A percentile compares a stretch with the other conserved stretches of the same genome.
Evolutionary conservation across 768 basidiomycete genomes (phyloP).

Genomic region (Termitomyces titanicus): DNA sequence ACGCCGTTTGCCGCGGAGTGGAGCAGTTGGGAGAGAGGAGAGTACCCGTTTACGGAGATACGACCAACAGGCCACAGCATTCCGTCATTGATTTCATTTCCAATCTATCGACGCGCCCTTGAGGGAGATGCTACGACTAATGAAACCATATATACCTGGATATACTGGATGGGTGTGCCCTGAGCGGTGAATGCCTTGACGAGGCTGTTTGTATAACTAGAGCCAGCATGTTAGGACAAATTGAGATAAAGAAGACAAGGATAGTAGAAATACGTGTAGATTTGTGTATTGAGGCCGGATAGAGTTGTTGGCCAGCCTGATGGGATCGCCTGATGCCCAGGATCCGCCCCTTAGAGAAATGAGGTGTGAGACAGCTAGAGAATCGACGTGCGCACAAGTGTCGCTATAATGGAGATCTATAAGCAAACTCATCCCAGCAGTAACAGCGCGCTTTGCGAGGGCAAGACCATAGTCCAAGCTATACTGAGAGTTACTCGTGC

Average conservation of each 20-base stretch:
- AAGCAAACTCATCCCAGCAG: conserved; percentile 51
- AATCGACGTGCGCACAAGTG: conserved; percentile 38
- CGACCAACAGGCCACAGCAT: conserved; percentile 58
- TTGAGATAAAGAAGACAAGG: not conserved
- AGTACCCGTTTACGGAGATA: conserved; percentile 49
- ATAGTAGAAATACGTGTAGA: conserved; percentile 39
- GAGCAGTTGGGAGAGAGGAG: conserved; percentile 52
- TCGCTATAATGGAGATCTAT: conserved; percentile 65
- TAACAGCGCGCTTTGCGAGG: conserved; percentile 51
- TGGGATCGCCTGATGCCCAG: conserved; percentile 58
- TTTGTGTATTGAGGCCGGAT: conserved; percentile 50
- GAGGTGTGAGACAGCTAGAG: not conserved
- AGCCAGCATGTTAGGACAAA: not conserved
- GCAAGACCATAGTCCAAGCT: conserved; percentile 48
- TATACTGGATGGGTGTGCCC: conserved; percentile 50
- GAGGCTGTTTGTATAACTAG: conserved; percentile 48
- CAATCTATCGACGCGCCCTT: conserved; percentile 34
- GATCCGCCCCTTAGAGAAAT: conserved; percentile 52
- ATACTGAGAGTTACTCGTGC: conserved; percentile 47
- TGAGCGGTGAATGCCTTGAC: conserved; percentile 50
- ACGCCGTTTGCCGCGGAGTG: conserved; percentile 59
- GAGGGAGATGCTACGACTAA: not conserved
- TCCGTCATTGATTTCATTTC: conserved; percentile 66
- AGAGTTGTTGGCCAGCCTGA: conserved; percentile 51
- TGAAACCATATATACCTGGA: conserved; percentile 34